Base-by-base conservation (phyloP, 257 asterid genomes). In the Thymus quinquecostatus region DNA sequence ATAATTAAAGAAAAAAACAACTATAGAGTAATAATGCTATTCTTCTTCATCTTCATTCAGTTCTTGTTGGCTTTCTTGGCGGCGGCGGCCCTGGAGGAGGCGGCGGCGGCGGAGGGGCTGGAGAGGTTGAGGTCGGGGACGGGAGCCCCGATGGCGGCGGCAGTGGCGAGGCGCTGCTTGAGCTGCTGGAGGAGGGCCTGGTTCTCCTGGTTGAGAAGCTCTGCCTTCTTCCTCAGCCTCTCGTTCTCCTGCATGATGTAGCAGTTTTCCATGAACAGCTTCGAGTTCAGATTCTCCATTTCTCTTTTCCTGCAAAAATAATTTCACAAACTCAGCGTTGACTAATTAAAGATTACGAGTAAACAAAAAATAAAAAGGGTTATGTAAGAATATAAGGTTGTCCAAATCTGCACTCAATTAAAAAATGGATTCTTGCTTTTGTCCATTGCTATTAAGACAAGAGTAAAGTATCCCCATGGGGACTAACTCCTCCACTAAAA, bases 231-330 rank as follows among this genome's bases (percentile, higher is more conserved):
- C 86, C 96, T 81, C 63, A 92, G 89, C 88, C 87, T 68, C 61
- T 90, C 96, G 14, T 92, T 92, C 49, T 92, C 90, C 41, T 85
- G 86, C 87, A 87, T 86, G 61, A 92, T 88, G 86, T 77, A 82
- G 81, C 80, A 81, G 84, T 92, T 92, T 75, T 90, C 90, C 77
- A 88, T 2, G 72, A 77, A 87, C 60, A 92, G 81, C 81, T 90
- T 86, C 27, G 96, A 83, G 88, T 92, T 90, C 32, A 84, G n/a
- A 70, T 86, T 77, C 27, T 92, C 96, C 98, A 92, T 88, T 64
- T 70, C 65, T 36, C 3, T 33, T 33, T 36, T 36, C 6, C 41
- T 36, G 41, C 41, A 36, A 36, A 36, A 36, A 36, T 36, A 5
- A 36, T 36, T 7, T 8, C 21, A 49, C 1, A 49, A 13, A 47